phyloP scores from a whole-genome alignment of 1,284 basidiomycete genomes.

The Moniliophthora roreri region DNA sequence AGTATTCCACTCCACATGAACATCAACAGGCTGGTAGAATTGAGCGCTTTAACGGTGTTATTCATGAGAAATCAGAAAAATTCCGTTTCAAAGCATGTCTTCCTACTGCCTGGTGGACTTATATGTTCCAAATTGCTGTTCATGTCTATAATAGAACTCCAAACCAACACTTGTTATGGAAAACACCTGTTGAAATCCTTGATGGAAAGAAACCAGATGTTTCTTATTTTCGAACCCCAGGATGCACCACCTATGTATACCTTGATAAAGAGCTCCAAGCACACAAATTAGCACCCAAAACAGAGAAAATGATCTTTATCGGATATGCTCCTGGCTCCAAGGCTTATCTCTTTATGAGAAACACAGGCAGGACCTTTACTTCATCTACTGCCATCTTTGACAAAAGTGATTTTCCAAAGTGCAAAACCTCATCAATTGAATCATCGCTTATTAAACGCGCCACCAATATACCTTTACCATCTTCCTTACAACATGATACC shows the following conservation, averaged over 20 bases:
- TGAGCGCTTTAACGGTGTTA: no score
- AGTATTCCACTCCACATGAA: not conserved
- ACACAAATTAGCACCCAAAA: not conserved
- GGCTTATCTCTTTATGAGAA: not conserved
- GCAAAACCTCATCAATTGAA: not conserved
- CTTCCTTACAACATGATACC: no score
- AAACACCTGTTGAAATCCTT: not conserved
- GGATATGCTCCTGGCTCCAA: not conserved
- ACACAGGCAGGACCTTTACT: not conserved
- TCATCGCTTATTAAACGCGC: not conserved
- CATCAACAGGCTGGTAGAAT: not conserved
- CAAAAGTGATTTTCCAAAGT: not conserved
- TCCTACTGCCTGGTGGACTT: not conserved
- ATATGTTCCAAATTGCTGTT: not conserved
- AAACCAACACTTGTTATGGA: not conserved
- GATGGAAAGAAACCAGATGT: not conserved
- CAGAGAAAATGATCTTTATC: not conserved
- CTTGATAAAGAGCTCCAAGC: not conserved
- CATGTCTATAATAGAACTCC: not conserved
- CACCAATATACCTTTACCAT: not conserved
- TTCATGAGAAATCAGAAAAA: no score
- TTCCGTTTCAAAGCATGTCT: no score
- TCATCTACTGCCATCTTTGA: not conserved
- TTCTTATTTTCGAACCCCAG: not conserved
- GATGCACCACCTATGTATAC: not conserved